Evolutionary conservation across 2,329 filamentous ascomycete species (phyloP).

Genomic region (Bipolaris victoriae): DNA sequence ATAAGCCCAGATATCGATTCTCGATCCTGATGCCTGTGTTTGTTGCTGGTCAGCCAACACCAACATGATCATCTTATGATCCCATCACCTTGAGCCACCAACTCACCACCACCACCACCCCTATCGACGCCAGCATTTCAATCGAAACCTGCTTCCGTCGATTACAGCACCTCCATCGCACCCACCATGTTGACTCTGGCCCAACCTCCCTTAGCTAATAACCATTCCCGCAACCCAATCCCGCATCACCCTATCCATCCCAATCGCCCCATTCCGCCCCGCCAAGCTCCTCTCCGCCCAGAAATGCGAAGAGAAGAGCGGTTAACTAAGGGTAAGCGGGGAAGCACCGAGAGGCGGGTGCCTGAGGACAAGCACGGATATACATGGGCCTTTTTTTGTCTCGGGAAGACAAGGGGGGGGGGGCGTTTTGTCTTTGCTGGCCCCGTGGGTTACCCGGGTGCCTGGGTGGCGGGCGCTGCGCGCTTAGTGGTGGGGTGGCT

Average conservation of each 20-base stretch:
- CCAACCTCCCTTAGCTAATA: neutral
- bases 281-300: neutral
- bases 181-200: no score
- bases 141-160: neutral
- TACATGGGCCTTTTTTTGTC: neutral
- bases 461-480: neutral
- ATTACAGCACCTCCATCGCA: no score
- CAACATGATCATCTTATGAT: no score
- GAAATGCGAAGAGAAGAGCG: neutral
- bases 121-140: neutral
- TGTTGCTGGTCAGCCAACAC: no score
- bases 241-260: neutral
- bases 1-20: neutral
- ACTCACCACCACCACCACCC: neutral
- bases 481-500: neutral
- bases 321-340: neutral
- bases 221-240: neutral
- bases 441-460: neutral
- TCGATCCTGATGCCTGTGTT: neutral
- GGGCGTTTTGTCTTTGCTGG: no score
- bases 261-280: neutral
- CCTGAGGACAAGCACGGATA: slow-evolving; percentile 11
- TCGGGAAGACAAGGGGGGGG: neutral
- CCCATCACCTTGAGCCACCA: neutral
- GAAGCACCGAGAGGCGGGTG: neutral